These are phyloP conservation scores for Seiridium unicorne DNA, from an alignment of 2,329 filamentous ascomycete species.

Conservation along the genomic window DNA sequence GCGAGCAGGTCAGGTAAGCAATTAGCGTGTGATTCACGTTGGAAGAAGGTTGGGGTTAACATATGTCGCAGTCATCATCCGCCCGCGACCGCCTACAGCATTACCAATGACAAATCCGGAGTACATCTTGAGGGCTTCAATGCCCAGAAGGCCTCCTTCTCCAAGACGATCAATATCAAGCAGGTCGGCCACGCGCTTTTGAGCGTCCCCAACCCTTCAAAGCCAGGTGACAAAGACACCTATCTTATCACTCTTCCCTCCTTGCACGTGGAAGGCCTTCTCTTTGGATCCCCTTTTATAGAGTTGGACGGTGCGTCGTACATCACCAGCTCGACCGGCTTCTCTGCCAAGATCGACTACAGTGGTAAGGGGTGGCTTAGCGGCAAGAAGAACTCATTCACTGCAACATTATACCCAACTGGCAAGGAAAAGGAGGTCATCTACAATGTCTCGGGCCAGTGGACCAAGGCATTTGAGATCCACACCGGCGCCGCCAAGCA, in stretches of 20 bases:
- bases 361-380: conserved; percentile 42
- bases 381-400: conserved; percentile 45
- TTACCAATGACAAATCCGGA: conserved; percentile 38
- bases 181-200: conserved; percentile 50
- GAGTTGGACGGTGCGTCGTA: conserved; percentile 45
- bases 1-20: conserved; percentile 45
- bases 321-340: conserved; percentile 44
- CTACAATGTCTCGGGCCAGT: conserved; percentile 38
- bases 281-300: conserved; percentile 46
- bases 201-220: conserved; percentile 39
- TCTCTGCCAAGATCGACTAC: conserved; percentile 44
- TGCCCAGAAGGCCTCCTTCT: conserved; percentile 51
- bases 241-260: conserved; percentile 48
- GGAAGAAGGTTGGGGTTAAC: background rate
- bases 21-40: background rate
- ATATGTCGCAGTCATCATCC: conserved; percentile 42
- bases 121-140: conserved; percentile 50
- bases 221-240: conserved; percentile 39
- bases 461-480: conserved; percentile 40
- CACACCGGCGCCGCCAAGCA: conserved; percentile 25
- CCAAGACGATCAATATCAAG: conserved; percentile 45
- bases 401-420: conserved; percentile 38
- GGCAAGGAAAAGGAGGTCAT: conserved; percentile 33
- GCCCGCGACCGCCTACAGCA: conserved; percentile 52
- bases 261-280: conserved; percentile 45